These are phyloP conservation scores for Breynia disticha DNA, from an alignment of 441 rosid genomes.

Conservation along the genomic window DNA sequence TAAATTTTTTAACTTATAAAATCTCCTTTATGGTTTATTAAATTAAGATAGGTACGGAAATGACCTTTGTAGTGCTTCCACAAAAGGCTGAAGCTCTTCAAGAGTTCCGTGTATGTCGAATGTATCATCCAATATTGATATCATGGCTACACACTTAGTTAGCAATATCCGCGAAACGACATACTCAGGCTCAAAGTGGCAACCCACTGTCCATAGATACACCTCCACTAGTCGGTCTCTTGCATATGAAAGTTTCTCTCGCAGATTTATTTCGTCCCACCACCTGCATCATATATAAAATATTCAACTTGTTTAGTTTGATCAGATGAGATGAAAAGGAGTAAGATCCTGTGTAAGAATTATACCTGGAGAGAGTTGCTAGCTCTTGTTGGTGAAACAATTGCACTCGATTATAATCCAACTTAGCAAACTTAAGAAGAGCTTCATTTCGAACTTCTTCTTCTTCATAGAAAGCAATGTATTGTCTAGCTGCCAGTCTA, in stretches of 20 bases:
- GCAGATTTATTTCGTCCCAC: constrained; percentile 23
- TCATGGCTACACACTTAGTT: constrained; percentile 4
- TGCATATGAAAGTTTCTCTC: constrained; percentile 20
- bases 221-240: constrained; percentile 26
- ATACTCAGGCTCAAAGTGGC: constrained; percentile 26
- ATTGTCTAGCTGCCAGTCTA: constrained; percentile 19
- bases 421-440: constrained; percentile 28
- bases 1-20: no score
- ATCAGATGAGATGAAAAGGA: not conserved
- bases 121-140: constrained; percentile 29
- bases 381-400: constrained; percentile 22
- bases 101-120: constrained; percentile 32
- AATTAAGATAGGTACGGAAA: no score
- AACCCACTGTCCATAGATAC: constrained; percentile 17
- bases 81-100: constrained; percentile 20
- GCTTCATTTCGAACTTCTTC: constrained; percentile 19
- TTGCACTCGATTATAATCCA: constrained; percentile 26
- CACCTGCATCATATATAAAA: constrained; percentile 17
- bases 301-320: not conserved
- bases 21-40: no score
- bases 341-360: no score
- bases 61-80: constrained; percentile 24
- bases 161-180: constrained; percentile 18
- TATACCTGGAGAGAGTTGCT: no score
- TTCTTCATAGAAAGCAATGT: constrained; percentile 20